These are phyloP conservation scores for Podospora australis DNA, from an alignment of 495 filamentous ascomycete species.

Conservation along the genomic window DNA sequence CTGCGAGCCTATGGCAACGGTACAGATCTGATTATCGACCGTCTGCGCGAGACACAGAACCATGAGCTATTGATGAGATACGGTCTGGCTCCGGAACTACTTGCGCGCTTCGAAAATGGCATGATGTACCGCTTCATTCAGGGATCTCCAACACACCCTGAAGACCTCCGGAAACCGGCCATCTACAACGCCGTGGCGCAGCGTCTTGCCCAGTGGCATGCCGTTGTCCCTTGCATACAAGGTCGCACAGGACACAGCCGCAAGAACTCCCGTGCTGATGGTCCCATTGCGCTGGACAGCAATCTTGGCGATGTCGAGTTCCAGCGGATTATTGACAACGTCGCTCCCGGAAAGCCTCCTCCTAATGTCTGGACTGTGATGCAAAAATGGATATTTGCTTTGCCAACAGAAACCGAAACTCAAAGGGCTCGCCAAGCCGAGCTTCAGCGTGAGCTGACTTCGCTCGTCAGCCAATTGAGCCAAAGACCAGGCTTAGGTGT, in stretches of 20 bases:
- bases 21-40: slow-evolving; percentile 92
- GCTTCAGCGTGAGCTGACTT: slow-evolving; percentile 70
- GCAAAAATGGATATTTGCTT: slow-evolving; percentile 88
- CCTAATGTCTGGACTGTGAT: slow-evolving; percentile 90
- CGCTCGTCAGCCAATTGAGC: slow-evolving; percentile 61
- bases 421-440: slow-evolving; percentile 57
- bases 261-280: slow-evolving; percentile 25
- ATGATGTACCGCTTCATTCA: slow-evolving; percentile 88
- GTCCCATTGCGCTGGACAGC: slow-evolving; percentile 10
- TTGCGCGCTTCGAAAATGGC: slow-evolving; percentile 93
- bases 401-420: slow-evolving; percentile 62
- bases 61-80: slow-evolving; percentile 66
- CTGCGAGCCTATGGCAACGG: slow-evolving; percentile 92
- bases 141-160: slow-evolving; percentile 69
- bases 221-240: slow-evolving; percentile 57
- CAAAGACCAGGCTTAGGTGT: slow-evolving; percentile 65
- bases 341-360: slow-evolving; percentile 55
- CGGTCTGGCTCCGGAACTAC: slow-evolving; percentile 74
- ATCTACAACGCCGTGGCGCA: slow-evolving; percentile 81
- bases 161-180: slow-evolving; percentile 61
- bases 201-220: slow-evolving; percentile 89
- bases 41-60: slow-evolving; percentile 70
- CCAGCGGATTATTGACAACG: slow-evolving; percentile 45
- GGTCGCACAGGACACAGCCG: slow-evolving; percentile 31
- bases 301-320: slow-evolving; percentile 26